phyloP scores from a whole-genome alignment of 805 yeast genomes.

The Starmerella bacillaris region DNA sequence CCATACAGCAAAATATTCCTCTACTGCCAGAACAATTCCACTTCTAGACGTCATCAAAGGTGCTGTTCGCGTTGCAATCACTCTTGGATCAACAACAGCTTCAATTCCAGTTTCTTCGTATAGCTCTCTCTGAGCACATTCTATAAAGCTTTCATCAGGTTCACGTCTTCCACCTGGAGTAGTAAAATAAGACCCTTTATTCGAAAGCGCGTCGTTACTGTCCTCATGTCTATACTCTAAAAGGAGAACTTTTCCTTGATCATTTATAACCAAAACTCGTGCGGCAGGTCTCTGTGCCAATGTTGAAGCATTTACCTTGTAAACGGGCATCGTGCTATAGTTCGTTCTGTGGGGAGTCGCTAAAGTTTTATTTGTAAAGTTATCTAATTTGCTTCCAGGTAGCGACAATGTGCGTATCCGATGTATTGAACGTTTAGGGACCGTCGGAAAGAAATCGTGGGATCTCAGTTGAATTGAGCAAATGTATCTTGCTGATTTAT shows the following conservation, averaged over 20 bases:
- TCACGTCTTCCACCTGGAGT: conserved; percentile 12
- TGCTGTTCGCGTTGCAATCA: conserved; percentile 11
- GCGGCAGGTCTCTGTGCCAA: conserved; percentile 6
- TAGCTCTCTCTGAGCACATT: conserved; percentile 13
- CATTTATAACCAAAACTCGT: conserved; percentile 11
- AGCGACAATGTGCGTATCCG: too few species aligned
- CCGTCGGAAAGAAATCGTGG: too few species aligned
- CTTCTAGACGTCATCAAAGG: conserved; percentile 11
- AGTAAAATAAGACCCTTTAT: conserved; percentile 13
- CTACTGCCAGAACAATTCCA: conserved; percentile 11
- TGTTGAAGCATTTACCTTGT: not conserved
- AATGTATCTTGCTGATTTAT: too few species aligned
- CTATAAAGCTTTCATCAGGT: conserved; percentile 8
- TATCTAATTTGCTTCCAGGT: too few species aligned
- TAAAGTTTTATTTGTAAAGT: too few species aligned
- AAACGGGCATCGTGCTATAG: not conserved
- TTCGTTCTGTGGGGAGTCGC: too few species aligned
- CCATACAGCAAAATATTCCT: conserved; percentile 10
- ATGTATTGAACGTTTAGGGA: too few species aligned
- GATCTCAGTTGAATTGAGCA: too few species aligned
- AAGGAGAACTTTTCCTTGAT: conserved; percentile 6
- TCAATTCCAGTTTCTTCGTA: conserved; percentile 15
- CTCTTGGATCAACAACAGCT: not conserved
- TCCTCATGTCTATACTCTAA: conserved; percentile 11
- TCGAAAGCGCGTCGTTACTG: conserved; percentile 5